Base-by-base conservation (phyloP, 768 basidiomycete genomes). In the Filobasidium wieringae region DNA sequence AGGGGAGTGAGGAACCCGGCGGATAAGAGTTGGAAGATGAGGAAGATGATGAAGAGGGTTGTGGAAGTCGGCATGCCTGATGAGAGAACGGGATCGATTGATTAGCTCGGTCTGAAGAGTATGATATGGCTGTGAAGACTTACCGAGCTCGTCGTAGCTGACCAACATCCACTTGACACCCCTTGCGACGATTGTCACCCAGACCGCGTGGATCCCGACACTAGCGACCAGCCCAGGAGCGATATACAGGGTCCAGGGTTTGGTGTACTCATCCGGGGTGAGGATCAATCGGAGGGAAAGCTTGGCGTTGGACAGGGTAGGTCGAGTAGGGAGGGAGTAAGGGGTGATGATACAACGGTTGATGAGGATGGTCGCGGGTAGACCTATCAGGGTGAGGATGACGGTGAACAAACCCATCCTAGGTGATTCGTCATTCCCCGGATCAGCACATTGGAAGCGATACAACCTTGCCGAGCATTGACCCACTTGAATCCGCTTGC, bases 341-440 rank as follows among this genome's bases (percentile, higher is more conserved):
- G 72, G 72, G 2, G 72, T 73, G 62, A 73, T 73, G 66, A 73
- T 73, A 24, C 70, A 67, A 69, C 72, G 68, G 54, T 73, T 73
- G 68, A 72, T 70, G 52, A 73, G 66, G 1, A 73, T 63, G 4
- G 69, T 72, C 66, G 69, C 68, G 5, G 72, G 72, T 11, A 73
- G 61, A 14, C 61, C 65, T 51, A 73, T 72, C 49, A 70, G 30
- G 1, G 70, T 70, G 39, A 73, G 62, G 36, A 70, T 59, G 43
- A 72, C 66, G 14, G 70, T 72, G 58, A 73, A 73, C 22, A 73
- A 40, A 0, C 62, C 72, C 72, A 73, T 73, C 24, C 71, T 68
- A 34, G n/a, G n/a, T n/a, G n/a, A n/a, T n/a, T n/a, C n/a, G n/a
- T n/a, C n/a, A n/a, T n/a, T n/a, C n/a, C n/a, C n/a, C n/a, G n/a